Evolutionary conservation across 805 yeast species (phyloP), one percentile per base, ranked within the genome.

Genomic region (Lachancea meyersii): DNA sequence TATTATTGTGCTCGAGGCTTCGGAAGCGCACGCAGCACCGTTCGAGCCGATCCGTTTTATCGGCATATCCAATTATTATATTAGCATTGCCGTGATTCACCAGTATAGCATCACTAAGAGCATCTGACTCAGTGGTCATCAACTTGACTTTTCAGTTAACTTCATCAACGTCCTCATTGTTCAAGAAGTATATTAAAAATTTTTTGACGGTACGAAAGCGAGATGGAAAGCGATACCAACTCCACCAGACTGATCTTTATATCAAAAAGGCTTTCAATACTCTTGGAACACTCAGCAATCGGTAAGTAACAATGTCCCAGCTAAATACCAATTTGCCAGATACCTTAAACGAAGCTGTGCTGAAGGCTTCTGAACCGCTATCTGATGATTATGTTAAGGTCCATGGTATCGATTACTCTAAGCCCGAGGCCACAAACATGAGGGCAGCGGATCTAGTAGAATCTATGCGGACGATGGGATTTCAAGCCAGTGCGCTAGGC

Each of bases 401-500:
- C 20, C 70, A 76, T 44, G 98, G 98, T 44, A 79, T 93, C 39
- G 97, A 93, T 65, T 93, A 91, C 67, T 80, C 91, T 35, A 74
- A 79, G 53, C 82, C 84, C 32, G 77, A 75, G 40, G 84, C 91
- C 43, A 76, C 75, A 53, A 79, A 89, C 64, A 79, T 86, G 76
- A 70, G 73, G 35, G 98, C 97, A 32, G 71, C 73, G 11, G 89
- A 86, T 55, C 70, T 93, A 51, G 75, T 93, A 49, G 71, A 70
- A 26, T 77, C 91, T 24, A 93, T 94, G 98, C 80, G 72, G 54
- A 80, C 79, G 30, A 93, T 94, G 97, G 99, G 99, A 6, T 93
- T 91, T 71, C 99, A 93, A 69, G 98, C 95, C 8, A 77, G 89
- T 6, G 75, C 91, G 5, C 73, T 93, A 36, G 81, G 88, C 24